A percentile compares a stretch with the other conserved stretches of the same genome.
phyloP scores from a whole-genome alignment of 495 filamentous ascomycete genomes.

The Aspergillus hancockii region DNA sequence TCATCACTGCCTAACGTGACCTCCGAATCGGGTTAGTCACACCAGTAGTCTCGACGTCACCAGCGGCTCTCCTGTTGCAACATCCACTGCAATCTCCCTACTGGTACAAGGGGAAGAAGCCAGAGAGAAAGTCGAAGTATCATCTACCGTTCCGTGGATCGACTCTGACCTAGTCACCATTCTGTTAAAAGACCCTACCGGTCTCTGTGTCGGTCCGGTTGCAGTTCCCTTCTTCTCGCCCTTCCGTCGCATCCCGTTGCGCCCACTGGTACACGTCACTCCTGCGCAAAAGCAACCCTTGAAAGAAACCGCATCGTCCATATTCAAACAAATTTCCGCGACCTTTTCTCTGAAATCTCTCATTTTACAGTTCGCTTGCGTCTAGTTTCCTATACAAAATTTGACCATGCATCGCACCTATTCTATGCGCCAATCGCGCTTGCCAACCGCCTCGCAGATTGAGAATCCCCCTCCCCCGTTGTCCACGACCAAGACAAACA shows the following conservation, averaged over 20 bases:
- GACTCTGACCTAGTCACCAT: not conserved
- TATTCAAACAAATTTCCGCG: conserved; percentile 6
- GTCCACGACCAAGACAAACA: conserved; percentile 84
- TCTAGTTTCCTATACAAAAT: conserved; percentile 5
- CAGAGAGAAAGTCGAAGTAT: not conserved
- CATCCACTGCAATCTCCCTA: not conserved
- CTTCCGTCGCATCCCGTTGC: conserved; percentile 37
- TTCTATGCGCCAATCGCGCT: conserved; percentile 95
- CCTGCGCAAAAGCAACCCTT: conserved; percentile 35
- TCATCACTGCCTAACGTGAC: conserved; percentile 15
- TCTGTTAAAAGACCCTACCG: conserved; percentile 12
- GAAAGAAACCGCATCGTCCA: conserved; percentile 21
- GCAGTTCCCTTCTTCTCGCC: conserved; percentile 22
- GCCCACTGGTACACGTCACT: conserved; percentile 41
- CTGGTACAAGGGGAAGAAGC: not conserved
- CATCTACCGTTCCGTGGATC: conserved; percentile 7
- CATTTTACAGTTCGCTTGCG: conserved; percentile 6
- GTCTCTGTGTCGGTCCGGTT: conserved; percentile 30
- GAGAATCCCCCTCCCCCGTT: conserved; percentile 92
- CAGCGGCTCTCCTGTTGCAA: conserved; percentile 8
- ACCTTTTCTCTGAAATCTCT: conserved; percentile 15
- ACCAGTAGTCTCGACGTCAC: conserved; percentile 42
- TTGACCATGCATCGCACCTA: conserved; percentile 91
- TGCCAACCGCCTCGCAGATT: conserved; percentile 84
- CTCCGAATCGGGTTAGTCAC: conserved; percentile 27